Evolutionary conservation across 331 rosid species (phyloP), one percentile per base, ranked within the genome.

Genomic region (Ulmus americana): DNA sequence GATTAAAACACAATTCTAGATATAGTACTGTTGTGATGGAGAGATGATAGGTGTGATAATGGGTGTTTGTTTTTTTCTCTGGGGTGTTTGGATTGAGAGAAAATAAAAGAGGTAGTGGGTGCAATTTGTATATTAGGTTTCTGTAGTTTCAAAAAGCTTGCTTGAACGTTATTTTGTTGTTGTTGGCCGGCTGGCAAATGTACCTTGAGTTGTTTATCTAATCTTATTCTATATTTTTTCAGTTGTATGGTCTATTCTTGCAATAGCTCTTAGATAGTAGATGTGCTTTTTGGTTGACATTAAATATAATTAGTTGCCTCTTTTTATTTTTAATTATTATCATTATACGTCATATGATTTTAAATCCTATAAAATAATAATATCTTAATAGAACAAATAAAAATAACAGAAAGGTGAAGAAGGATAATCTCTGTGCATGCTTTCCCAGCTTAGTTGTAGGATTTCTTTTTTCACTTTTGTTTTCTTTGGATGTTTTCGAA

Each of bases 251-350:
- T 61, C 65, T 44, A 44, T 15, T 61, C 14, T 61, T 41, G 50
- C 10, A 10, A 61, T 61, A 16, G 65, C n/a, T 12, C 15, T 18
- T 61, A 16, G 39, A 61, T 28, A 28, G 35, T 28, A 28, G 35
- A 28, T 28, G 35, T 61, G 65, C 52, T 51, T 61, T 61, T 61
- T 44, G 65, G 65, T 44, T 61, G 65, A 61, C 65, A 61, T 61
- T 58, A 8, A 44, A 15, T 28, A 28, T 28, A 28, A 28, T 28
- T 2, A 28, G 35, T 61, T 12, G 16, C 16, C 39, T 28, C 35
- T 56, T 35, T 56, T 56, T 48, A 48, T 10, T 48, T 48, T 48
- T 13, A 4, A 28, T 28, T 10, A 13, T 5, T 38, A 5, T 43
- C 28, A 42, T 8, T 42, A 61, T 61, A 42, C 39, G 7, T 18